A percentile compares a stretch with the other conserved stretches of the same genome.
Conservation (phyloP, 495 filamentous ascomycete genomes). For the Penicillium atrosanguineum region DNA sequence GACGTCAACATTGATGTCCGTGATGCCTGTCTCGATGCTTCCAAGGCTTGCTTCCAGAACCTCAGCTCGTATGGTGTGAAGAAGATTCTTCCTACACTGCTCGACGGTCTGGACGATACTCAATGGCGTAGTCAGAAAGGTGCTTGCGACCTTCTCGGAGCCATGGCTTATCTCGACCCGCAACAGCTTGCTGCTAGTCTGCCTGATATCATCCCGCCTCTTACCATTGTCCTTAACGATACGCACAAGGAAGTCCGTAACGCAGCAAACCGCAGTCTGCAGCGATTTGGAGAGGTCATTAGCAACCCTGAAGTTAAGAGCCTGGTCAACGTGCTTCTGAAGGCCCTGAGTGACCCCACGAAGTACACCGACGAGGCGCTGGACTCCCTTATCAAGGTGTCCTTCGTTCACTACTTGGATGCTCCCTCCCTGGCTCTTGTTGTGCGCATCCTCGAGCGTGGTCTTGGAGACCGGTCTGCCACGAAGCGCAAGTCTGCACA, state of each 20-base stretch:
- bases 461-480: constrained; percentile 81
- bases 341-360: constrained; percentile 94
- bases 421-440: constrained; percentile 92
- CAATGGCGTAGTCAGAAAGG: constrained; percentile 99
- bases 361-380: constrained; percentile 96
- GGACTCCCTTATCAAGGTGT: constrained; percentile 90
- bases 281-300: constrained; percentile 97
- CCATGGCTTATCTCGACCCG: constrained; percentile 97
- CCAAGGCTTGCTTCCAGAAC: constrained; percentile 90
- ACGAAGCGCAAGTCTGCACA: constrained; percentile 95
- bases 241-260: constrained; percentile 94
- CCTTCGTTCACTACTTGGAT: constrained; percentile 94
- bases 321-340: constrained; percentile 84
- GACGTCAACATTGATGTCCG: constrained; percentile 85
- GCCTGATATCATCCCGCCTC: constrained; percentile 92
- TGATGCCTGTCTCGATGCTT: constrained; percentile 86
- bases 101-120: constrained; percentile 89
- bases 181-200: constrained; percentile 88
- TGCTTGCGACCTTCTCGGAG: constrained; percentile 91
- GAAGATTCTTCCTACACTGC: constrained; percentile 82
- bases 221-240: constrained; percentile 91
- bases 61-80: constrained; percentile 96
- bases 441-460: constrained; percentile 91
- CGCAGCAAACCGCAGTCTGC: constrained; percentile 90
- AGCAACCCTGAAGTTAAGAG: constrained; percentile 95